phyloP scores from a whole-genome alignment of 495 filamentous ascomycete genomes.

The Tuber magnatum region DNA sequence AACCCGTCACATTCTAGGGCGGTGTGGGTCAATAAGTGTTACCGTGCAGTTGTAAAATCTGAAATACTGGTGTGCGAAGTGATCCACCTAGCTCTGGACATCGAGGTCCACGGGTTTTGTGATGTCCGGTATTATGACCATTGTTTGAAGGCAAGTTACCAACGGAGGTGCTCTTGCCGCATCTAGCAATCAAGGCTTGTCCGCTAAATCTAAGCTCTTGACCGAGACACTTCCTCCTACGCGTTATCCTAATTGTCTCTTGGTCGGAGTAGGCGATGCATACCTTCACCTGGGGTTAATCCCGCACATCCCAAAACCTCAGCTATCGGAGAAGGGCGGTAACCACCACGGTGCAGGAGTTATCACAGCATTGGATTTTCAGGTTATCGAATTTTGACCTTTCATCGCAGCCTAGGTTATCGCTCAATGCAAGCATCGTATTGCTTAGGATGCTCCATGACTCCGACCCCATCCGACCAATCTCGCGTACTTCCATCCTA shows the following conservation, averaged over 20 bases:
- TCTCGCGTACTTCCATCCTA: not conserved
- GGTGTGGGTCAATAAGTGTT: not conserved
- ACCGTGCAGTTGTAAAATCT: not conserved
- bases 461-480: not conserved
- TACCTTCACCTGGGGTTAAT: not conserved
- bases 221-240: not conserved
- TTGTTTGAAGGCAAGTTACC: not conserved
- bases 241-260: not conserved
- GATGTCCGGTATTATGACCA: not conserved
- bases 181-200: not conserved
- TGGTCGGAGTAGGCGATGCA: not conserved
- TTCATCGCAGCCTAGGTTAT: not conserved
- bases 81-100: not conserved
- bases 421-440: not conserved
- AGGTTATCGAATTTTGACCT: not conserved
- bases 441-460: not conserved
- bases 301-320: not conserved
- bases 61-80: not conserved
- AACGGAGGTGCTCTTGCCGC: not conserved
- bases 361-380: not conserved
- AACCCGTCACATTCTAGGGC: not conserved
- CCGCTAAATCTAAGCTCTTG: not conserved
- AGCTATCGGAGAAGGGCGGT: not conserved
- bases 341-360: not conserved
- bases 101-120: not conserved